Conservation (phyloP, 495 filamentous ascomycete species). For the Penicillium nucicola region DNA sequence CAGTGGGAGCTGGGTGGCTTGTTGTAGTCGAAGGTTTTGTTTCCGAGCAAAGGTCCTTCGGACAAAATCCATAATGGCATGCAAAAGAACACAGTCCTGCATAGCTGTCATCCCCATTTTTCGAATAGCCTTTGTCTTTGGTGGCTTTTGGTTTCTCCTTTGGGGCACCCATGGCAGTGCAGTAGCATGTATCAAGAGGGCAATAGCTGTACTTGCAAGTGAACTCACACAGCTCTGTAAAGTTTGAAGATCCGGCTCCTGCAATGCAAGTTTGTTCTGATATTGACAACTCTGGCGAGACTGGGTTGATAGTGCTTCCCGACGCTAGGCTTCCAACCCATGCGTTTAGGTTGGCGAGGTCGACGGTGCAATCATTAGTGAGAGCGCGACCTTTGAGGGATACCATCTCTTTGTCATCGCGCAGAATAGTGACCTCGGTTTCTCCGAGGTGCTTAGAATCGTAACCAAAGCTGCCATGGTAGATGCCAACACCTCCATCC, state of each 20-base stretch:
- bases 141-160: constrained; percentile 5
- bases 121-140: constrained; percentile 8
- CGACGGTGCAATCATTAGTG: constrained; percentile 38
- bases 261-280: constrained; percentile 15
- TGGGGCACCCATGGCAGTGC: constrained; percentile 12
- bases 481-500: constrained; percentile 38
- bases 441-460: constrained; percentile 41
- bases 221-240: constrained; percentile 12
- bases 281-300: constrained; percentile 1
- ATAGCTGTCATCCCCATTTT: constrained; percentile 7
- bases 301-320: not conserved
- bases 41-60: not conserved
- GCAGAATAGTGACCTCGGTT: constrained; percentile 48
- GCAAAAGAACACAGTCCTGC: constrained; percentile 11
- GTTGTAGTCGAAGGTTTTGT: no score
- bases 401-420: constrained; percentile 29
- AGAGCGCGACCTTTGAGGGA: constrained; percentile 46
- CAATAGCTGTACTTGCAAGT: constrained; percentile 20
- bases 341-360: constrained; percentile 53
- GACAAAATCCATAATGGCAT: constrained; percentile 14
- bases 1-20: no score
- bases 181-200: constrained; percentile 14
- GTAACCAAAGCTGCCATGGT: constrained; percentile 50
- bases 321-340: constrained; percentile 37
- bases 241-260: constrained; percentile 9